phyloP scores from a whole-genome alignment of 2,329 filamentous ascomycete genomes.

The Pseudogymnoascus sp. region DNA sequence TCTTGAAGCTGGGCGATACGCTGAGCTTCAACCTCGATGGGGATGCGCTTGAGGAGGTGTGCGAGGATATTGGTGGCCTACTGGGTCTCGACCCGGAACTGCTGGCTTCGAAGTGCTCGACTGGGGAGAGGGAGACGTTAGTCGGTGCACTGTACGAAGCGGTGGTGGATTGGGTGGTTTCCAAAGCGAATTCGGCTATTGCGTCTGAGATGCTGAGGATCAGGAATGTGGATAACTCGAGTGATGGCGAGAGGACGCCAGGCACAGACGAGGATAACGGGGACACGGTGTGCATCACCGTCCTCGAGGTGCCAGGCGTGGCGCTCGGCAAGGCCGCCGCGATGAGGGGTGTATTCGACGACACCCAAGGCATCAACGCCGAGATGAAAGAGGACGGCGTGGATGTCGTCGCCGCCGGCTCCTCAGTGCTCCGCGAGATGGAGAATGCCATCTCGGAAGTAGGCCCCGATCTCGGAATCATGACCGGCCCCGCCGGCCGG shows the following conservation, averaged over 20 bases:
- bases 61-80: slow-evolving; percentile 82
- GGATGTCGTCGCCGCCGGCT: slow-evolving; percentile 64
- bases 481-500: slow-evolving; percentile 57
- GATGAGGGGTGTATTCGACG: slow-evolving; percentile 87
- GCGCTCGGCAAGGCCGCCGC: slow-evolving; percentile 80
- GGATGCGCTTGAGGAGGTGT: slow-evolving; percentile 77
- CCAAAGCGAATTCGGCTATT: slow-evolving; percentile 82
- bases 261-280: slow-evolving; percentile 63
- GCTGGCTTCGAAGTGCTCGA: slow-evolving; percentile 70
- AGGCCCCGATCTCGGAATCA: slow-evolving; percentile 72
- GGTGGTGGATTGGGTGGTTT: slow-evolving; percentile 88
- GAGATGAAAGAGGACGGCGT: slow-evolving; percentile 98
- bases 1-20: slow-evolving; percentile 88
- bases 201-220: slow-evolving; percentile 64
- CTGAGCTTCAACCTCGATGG: slow-evolving; percentile 78
- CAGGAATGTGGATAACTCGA: slow-evolving; percentile 60
- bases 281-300: slow-evolving; percentile 82
- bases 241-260: slow-evolving; percentile 58
- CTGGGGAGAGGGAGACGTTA: slow-evolving; percentile 74
- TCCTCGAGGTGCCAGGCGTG: slow-evolving; percentile 78
- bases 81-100: slow-evolving; percentile 83
- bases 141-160: slow-evolving; percentile 88
- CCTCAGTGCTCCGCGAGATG: slow-evolving; percentile 83
- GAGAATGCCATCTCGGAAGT: slow-evolving; percentile 70
- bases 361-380: slow-evolving; percentile 83